Evolutionary conservation across 192 early-diverging fungal genomes (phyloP), one percentile per base, ranked within the genome.

Genomic region (Mortierella alpina): DNA sequence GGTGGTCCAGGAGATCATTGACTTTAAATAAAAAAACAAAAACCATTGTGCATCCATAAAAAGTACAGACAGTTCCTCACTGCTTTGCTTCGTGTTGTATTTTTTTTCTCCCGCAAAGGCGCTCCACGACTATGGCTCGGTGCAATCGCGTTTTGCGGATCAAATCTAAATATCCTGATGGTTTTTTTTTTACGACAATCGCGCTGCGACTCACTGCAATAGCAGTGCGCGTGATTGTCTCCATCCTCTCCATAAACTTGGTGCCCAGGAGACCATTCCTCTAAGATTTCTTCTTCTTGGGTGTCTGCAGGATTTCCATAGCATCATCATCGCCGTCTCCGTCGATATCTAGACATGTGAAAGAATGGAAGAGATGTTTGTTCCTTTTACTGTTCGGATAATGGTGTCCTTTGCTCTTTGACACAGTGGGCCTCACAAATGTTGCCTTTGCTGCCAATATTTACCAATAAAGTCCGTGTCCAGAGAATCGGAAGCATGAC

Each of bases 381-480:
- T 10, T 14, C 17, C 9, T 42, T 47, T 53, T 53, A 10, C 20
- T 18, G 13, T 2, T 18, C 11, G 4, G n/a, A 8, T 41, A 39
- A 68, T 31, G 31, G 31, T 31, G n/a, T n/a, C n/a, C n/a, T 3
- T 31, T 31, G 31, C 31, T 31, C 31, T 31, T 31, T 31, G 31
- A 31, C 31, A 31, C 3, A 31, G 3, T 31, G 31, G 9, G 42
- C n/a, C 6, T n/a, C n/a, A 50, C 4, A 62, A 62, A 4, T 31
- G 8, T 7, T 11, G 10, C 18, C 54, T 55, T 20, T 20, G 18
- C 18, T 65, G 20, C 41, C 10, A 8, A 22, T 1, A 63, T 44
- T 72, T 64, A 80, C 77, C 77, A 47, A 80, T 80, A 56, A 72
- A 80, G 41, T 72, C 76, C n/a, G 61, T 63, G 59, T 79, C 76